Evolutionary conservation across 768 basidiomycete genomes (phyloP).

Genomic region (Russula lepida): DNA sequence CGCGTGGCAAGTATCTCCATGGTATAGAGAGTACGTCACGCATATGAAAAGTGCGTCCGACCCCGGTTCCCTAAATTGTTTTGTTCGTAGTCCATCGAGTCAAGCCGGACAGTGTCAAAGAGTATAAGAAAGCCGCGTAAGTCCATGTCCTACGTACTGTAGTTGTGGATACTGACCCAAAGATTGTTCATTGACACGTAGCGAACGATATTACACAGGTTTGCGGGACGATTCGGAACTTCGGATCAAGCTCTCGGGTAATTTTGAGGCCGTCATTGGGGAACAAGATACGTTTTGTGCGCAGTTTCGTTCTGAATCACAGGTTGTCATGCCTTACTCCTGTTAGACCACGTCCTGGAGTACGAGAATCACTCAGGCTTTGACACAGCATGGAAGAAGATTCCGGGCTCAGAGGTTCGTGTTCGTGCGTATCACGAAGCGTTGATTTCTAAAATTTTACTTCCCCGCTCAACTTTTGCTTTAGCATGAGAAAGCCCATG

Average conservation of each 20-base stretch:
- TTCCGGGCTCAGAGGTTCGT: constrained; percentile 59
- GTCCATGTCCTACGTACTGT: constrained; percentile 23
- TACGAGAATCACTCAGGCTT: constrained; percentile 90
- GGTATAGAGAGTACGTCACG: constrained; percentile 68
- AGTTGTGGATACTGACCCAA: neutral
- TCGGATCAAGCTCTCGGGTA: constrained; percentile 83
- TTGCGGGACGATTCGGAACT: constrained; percentile 65
- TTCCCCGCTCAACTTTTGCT: neutral
- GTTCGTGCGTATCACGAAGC: neutral
- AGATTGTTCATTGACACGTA: constrained; percentile 27
- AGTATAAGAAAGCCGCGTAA: constrained; percentile 86
- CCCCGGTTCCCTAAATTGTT: neutral
- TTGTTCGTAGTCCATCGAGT: constrained; percentile 66
- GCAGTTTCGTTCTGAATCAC: constrained; percentile 16
- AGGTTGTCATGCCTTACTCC: constrained; percentile 8
- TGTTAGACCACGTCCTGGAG: constrained; percentile 66
- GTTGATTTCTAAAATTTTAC: neutral
- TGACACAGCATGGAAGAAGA: constrained; percentile 62
- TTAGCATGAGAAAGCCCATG: constrained; percentile 61
- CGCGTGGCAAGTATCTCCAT: constrained; percentile 90
- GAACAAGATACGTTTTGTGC: constrained; percentile 78
- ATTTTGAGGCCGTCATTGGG: constrained; percentile 88
- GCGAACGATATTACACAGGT: constrained; percentile 77
- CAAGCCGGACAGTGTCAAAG: constrained; percentile 67
- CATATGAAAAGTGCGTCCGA: neutral